phyloP scores from a whole-genome alignment of 768 basidiomycete species.

The Phylloporus arenicola region DNA sequence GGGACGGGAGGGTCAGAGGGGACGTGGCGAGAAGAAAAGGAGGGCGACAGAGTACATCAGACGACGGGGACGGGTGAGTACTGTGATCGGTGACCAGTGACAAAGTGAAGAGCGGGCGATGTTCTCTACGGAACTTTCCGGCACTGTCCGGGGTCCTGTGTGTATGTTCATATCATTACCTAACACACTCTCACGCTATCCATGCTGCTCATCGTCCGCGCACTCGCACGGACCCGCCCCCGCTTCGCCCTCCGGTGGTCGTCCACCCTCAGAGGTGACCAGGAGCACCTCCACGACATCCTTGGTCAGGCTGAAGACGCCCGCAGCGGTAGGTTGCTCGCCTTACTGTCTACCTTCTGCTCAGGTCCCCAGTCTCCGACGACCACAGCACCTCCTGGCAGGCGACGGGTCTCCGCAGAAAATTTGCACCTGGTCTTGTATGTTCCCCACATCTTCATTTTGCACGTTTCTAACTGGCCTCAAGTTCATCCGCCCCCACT shows the following conservation, averaged over 20 bases:
- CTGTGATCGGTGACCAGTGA: slow-evolving; percentile 16
- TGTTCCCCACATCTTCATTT: neutral
- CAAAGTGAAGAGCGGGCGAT: slow-evolving; percentile 14
- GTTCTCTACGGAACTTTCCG: slow-evolving; percentile 10
- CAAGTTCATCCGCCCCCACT: slow-evolving; percentile 46
- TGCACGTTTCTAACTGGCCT: neutral
- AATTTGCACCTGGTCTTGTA: slow-evolving; percentile 22
- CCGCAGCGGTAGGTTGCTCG: slow-evolving; percentile 3
- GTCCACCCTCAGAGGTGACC: slow-evolving; percentile 23
- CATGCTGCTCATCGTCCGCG: slow-evolving; percentile 18
- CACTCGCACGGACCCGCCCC: slow-evolving; percentile 5
- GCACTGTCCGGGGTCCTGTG: slow-evolving; percentile 16
- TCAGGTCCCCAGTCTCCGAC: slow-evolving; percentile 9
- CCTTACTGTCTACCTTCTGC: neutral
- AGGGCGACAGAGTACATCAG: slow-evolving; percentile 16
- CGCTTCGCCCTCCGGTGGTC: neutral
- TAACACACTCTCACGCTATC: slow-evolving; percentile 3
- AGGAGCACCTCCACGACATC: slow-evolving; percentile 19
- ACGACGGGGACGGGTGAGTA: slow-evolving; percentile 9
- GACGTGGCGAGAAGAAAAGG: slow-evolving; percentile 5
- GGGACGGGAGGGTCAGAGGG: slow-evolving; percentile 8
- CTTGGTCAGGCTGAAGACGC: slow-evolving; percentile 21
- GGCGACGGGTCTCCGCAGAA: slow-evolving; percentile 22
- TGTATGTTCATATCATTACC: slow-evolving; percentile 1
- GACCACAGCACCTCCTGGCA: slow-evolving; percentile 16